Evolutionary conservation across 164 flowering plant species (phyloP).

Genomic region (Aristolochia californica): DNA sequence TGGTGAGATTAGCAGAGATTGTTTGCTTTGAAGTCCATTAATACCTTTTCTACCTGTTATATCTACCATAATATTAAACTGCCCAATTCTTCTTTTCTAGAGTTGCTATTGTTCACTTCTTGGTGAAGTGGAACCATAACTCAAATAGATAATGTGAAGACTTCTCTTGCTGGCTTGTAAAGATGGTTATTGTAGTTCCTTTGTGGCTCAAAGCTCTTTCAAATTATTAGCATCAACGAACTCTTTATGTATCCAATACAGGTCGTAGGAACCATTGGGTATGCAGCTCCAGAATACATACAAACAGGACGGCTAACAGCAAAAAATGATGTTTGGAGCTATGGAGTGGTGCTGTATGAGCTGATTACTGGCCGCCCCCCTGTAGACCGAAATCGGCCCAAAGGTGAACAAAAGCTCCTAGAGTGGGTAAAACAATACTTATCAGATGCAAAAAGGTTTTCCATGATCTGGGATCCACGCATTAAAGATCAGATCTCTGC

Average conservation of each 20-base stretch:
- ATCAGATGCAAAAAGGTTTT: slow-evolving; percentile 48
- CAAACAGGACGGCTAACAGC: slow-evolving; percentile 78
- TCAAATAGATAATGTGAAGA: too few relatives aligned
- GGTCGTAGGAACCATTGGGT: slow-evolving; percentile 96
- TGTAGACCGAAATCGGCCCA: slow-evolving; percentile 65
- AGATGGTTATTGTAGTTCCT: neutral
- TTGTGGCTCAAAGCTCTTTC: neutral
- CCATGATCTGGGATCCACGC: slow-evolving; percentile 62
- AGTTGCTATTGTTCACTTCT: too few relatives aligned
- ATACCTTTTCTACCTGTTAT: too few relatives aligned
- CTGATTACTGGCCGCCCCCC: slow-evolving; percentile 85
- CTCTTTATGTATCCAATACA: slow-evolving; percentile 12
- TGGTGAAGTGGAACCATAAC: too few relatives aligned
- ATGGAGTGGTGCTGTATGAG: slow-evolving; percentile 83
- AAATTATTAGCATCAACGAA: neutral
- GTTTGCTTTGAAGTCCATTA: too few relatives aligned
- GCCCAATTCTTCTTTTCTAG: too few relatives aligned
- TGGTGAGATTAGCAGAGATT: too few relatives aligned
- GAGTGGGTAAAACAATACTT: slow-evolving; percentile 80
- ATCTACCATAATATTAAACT: too few relatives aligned
- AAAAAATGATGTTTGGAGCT: slow-evolving; percentile 88
- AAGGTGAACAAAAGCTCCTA: slow-evolving; percentile 62
- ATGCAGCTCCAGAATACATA: slow-evolving; percentile 91
- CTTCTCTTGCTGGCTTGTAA: neutral
- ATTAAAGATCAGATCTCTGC: slow-evolving; percentile 42